phyloP scores from a whole-genome alignment of 371 early-diverging fungal genomes.

The Paraphysoderma sedebokerense region DNA sequence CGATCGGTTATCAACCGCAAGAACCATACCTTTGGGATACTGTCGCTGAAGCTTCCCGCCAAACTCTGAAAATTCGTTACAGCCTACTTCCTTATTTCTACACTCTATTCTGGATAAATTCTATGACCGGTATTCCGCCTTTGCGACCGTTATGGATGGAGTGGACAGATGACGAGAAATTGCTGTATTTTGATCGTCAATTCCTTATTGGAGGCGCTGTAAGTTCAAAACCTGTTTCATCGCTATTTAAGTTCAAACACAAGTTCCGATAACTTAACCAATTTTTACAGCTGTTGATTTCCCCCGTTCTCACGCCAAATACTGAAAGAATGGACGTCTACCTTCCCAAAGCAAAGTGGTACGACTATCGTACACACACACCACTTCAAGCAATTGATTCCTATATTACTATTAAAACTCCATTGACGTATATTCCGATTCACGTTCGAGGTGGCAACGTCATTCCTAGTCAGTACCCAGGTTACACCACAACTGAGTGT shows the following conservation, averaged over 20 bases:
- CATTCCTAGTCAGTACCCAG: slow-evolving; percentile 24
- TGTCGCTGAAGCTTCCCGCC: slow-evolving; percentile 26
- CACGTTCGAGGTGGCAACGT: slow-evolving; percentile 21
- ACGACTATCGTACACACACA: slow-evolving; percentile 16
- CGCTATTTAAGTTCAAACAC: too few species aligned
- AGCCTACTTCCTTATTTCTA: slow-evolving; percentile 44
- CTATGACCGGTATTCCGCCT: slow-evolving; percentile 25
- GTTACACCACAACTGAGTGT: slow-evolving; percentile 24
- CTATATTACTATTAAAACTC: slow-evolving; percentile 5
- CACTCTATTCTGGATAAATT: slow-evolving; percentile 37
- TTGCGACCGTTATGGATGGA: slow-evolving; percentile 35
- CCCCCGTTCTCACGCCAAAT: slow-evolving; percentile 29
- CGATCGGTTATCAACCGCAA: slow-evolving; percentile 22
- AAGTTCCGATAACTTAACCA: too few species aligned
- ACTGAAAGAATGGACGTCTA: slow-evolving; percentile 22
- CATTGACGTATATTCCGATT: slow-evolving; percentile 16
- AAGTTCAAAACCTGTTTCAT: too few species aligned
- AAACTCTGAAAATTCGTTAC: slow-evolving; percentile 37
- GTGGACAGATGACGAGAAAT: slow-evolving; percentile 17
- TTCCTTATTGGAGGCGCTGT: slow-evolving; percentile 34
- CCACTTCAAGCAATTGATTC: neutral
- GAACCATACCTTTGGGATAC: slow-evolving; percentile 36
- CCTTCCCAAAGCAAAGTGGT: slow-evolving; percentile 38
- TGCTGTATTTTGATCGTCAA: slow-evolving; percentile 25
- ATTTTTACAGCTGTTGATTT: slow-evolving; percentile 38